Percentiles rank a stretch among this genome's conserved stretches.
Evolutionary conservation across 257 asterid genomes (phyloP).

Genomic region (Penstemon barbatus): DNA sequence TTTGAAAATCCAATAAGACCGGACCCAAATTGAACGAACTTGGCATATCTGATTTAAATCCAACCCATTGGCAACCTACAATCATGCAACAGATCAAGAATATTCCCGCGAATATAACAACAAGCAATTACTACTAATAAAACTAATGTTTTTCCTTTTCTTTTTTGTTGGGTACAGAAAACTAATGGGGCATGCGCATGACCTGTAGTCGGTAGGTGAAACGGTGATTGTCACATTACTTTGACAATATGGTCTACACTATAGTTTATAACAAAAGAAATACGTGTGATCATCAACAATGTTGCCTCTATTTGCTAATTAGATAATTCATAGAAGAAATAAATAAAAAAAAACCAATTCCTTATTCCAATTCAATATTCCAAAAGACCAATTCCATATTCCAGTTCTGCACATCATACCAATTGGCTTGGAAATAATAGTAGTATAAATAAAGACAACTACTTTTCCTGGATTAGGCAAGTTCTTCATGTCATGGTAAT

Average conservation of each 20-base stretch:
- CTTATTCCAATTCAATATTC: too few species aligned
- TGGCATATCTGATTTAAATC: too few species aligned
- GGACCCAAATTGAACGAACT: background rate
- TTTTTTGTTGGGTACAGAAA: too few species aligned
- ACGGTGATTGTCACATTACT: constrained; percentile 6
- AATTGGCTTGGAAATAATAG: background rate
- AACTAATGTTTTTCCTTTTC: too few species aligned
- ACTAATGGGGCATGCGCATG: too few species aligned
- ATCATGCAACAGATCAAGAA: background rate
- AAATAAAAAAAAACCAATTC: too few species aligned
- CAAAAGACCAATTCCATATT: background rate
- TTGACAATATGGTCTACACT: too few species aligned
- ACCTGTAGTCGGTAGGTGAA: background rate
- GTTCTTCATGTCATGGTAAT: background rate
- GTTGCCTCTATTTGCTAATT: background rate
- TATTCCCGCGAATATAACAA: background rate
- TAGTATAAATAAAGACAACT: background rate
- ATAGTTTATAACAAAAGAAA: too few species aligned
- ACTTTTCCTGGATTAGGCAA: background rate
- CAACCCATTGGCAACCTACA: too few species aligned
- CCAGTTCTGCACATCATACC: background rate
- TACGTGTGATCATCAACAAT: background rate
- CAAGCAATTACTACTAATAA: background rate
- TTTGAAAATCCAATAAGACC: background rate
- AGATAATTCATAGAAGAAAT: too few species aligned